Evolutionary conservation across 352 stramenopile species (phyloP).

Genomic region (Phytophthora fragariae): DNA sequence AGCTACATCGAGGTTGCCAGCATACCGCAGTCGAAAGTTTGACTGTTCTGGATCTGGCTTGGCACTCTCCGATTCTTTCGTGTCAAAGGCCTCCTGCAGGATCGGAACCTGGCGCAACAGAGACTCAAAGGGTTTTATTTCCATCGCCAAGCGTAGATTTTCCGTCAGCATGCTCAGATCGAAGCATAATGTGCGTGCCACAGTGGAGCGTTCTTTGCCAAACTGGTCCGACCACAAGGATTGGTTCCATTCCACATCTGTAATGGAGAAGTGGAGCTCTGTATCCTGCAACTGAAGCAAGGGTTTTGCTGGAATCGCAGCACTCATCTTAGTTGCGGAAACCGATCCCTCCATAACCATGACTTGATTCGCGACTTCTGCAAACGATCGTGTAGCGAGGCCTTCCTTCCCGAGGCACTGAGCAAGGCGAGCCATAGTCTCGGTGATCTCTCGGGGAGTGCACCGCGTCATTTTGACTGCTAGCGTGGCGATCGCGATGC

Average conservation of each 20-base stretch:
- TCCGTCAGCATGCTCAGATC: slow-evolving; percentile 37
- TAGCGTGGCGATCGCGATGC: slow-evolving; percentile 39
- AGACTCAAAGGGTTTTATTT: slow-evolving; percentile 18
- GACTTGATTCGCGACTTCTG: slow-evolving; percentile 36
- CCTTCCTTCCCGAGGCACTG: slow-evolving; percentile 23
- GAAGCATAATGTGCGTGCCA: slow-evolving; percentile 29
- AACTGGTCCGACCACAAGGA: slow-evolving; percentile 16
- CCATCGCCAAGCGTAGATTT: slow-evolving; percentile 20
- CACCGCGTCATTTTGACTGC: slow-evolving; percentile 52
- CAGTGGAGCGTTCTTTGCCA: background rate
- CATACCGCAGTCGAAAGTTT: slow-evolving; percentile 55
- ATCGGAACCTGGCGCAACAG: slow-evolving; percentile 29
- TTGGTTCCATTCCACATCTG: slow-evolving; percentile 49
- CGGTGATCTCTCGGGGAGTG: slow-evolving; percentile 49
- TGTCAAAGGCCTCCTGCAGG: slow-evolving; percentile 52
- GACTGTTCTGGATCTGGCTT: background rate
- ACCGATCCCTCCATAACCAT: slow-evolving; percentile 47
- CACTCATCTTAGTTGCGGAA: slow-evolving; percentile 23
- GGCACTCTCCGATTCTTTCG: slow-evolving; percentile 24
- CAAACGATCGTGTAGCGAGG: slow-evolving; percentile 24
- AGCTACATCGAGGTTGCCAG: slow-evolving; percentile 57
- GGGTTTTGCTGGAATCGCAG: slow-evolving; percentile 17
- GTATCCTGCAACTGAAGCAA: slow-evolving; percentile 27
- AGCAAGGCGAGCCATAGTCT: slow-evolving; percentile 46
- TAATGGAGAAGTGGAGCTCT: slow-evolving; percentile 56